phyloP scores from a whole-genome alignment of 352 stramenopile species.

The Pythium insidiosum region DNA sequence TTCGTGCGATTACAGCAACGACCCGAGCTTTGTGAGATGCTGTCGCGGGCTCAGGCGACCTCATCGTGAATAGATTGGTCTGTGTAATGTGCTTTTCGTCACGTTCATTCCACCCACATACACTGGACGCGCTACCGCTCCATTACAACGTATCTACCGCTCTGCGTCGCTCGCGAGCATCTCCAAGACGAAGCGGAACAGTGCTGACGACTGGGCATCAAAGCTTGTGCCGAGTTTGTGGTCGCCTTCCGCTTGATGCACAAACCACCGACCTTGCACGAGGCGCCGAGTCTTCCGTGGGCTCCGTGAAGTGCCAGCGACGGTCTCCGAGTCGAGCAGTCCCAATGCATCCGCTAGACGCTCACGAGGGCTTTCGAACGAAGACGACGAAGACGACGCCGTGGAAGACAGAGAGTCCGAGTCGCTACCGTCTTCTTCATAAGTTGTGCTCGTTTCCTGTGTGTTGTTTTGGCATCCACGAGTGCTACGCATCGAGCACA shows the following conservation, averaged over 20 bases:
- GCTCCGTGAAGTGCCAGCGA: neutral
- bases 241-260: conserved; percentile 63
- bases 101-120: too few relatives aligned
- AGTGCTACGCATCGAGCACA: conserved; percentile 53
- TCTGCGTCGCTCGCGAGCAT: conserved; percentile 10
- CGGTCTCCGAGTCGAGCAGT: neutral
- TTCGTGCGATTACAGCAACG: too few relatives aligned
- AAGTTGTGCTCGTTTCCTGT: neutral
- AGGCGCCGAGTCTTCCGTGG: neutral
- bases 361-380: conserved; percentile 3
- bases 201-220: conserved; percentile 37
- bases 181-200: conserved; percentile 54
- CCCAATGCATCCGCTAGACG: conserved; percentile 5
- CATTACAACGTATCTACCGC: too few relatives aligned
- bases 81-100: too few relatives aligned
- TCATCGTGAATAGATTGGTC: too few relatives aligned
- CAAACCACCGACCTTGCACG: conserved; percentile 53
- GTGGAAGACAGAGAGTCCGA: too few relatives aligned
- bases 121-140: too few relatives aligned
- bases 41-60: too few relatives aligned
- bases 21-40: too few relatives aligned
- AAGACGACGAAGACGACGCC: neutral
- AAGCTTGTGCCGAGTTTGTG: conserved; percentile 61
- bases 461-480: too few relatives aligned
- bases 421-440: conserved; percentile 2